These are phyloP conservation scores for Sphagnum fallax DNA, from an alignment of 228 moss, liverwort and hornwort species.

Conservation along the genomic window DNA sequence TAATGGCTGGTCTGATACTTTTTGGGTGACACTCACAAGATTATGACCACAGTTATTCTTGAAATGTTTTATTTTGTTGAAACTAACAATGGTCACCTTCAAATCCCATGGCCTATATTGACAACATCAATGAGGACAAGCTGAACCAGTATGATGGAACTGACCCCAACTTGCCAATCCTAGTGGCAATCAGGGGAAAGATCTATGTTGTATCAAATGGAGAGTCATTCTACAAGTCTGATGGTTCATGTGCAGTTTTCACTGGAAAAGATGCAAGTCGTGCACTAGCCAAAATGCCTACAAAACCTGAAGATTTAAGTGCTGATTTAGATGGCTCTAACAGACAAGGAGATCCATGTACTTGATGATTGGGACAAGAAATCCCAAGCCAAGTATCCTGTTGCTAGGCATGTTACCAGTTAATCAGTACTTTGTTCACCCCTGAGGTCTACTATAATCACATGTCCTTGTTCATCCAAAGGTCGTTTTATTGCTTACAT, in stretches of 20 bases:
- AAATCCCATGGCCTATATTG: slow-evolving; percentile 25
- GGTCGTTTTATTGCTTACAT: too few relatives aligned
- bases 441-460: too few relatives aligned
- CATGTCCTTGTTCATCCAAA: too few relatives aligned
- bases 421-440: too few relatives aligned
- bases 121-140: slow-evolving; percentile 33
- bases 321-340: slow-evolving; percentile 57
- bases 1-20: too few relatives aligned
- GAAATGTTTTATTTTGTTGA: too few relatives aligned
- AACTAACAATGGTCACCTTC: too few relatives aligned
- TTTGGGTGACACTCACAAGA: too few relatives aligned
- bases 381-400: slow-evolving; percentile 74
- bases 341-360: slow-evolving; percentile 64
- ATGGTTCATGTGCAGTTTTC: slow-evolving; percentile 61
- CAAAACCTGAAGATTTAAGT: slow-evolving; percentile 64
- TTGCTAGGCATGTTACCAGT: slow-evolving; percentile 38
- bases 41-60: too few relatives aligned
- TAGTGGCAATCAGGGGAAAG: slow-evolving; percentile 67
- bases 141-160: slow-evolving; percentile 68
- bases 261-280: slow-evolving; percentile 84
- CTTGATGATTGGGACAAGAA: slow-evolving; percentile 82
- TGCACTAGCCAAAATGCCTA: slow-evolving; percentile 87
- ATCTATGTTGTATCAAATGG: slow-evolving; percentile 76
- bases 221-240: slow-evolving; percentile 72
- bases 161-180: slow-evolving; percentile 35